Base-by-base conservation (phyloP, 2,329 filamentous ascomycete species). In the Apiospora marii region DNA sequence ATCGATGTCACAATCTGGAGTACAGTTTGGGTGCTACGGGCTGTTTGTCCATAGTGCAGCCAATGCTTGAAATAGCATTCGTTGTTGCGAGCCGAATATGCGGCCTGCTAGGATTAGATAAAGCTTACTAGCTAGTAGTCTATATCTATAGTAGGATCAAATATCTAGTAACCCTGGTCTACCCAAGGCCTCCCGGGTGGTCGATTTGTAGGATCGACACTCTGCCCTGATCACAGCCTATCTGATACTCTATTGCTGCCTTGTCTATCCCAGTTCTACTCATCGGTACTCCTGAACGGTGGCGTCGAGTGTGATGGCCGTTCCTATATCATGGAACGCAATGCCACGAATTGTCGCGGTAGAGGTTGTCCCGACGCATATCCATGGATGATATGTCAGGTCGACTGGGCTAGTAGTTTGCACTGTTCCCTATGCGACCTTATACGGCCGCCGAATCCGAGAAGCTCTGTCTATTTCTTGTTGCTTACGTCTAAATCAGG, bases 391-490 rank as follows among this genome's bases (percentile, higher is more conserved):
- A 27, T 53, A n/a, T 27, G 49, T 30, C 30, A 16, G 51, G 13
- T 16, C 16, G 24, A 19, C 30, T 30, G 24, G 51, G 51, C 24
- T 53, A 53, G 51, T 30, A 30, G 51, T 53, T 51, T 30, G 4
- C 24, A 53, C 51, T 53, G 3, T 30, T 53, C 51, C 13, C 24
- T 19, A 30, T 53, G 24, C 12, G 24, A 14, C 12, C 51, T 30
- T 30, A 16, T 53, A 19, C 12, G 51, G 51, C 24, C 13, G 24
- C 24, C 24, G n/a, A 13, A 13, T 1, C 51, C 51, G 4, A 53
- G 12, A 53, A 5, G 24, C 51, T 30, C 27, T 30, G 24, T 30
- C 69, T 70, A 70, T 70, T 70, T 70, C 51, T 70, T 70, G 53
- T 70, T 70, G 34, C 19, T 13, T 46, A 70, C 69, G 49, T 70